Evolutionary conservation across 2,329 filamentous ascomycete species (phyloP).

Genomic region (Teratosphaeria nubilosa): DNA sequence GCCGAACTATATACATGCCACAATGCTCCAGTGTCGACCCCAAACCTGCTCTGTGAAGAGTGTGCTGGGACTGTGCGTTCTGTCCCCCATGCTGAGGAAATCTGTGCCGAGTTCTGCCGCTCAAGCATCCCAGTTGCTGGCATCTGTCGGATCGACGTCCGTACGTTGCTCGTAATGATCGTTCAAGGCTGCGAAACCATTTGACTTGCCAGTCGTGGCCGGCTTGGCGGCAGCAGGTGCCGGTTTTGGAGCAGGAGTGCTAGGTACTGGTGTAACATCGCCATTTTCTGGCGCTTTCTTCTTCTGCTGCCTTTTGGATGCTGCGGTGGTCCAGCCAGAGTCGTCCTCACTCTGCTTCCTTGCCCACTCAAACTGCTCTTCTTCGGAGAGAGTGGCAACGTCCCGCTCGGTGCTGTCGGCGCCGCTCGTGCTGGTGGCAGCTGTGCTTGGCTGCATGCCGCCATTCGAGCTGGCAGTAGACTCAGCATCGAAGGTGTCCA

Average conservation of each 20-base stretch:
- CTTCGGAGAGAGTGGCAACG: conserved; percentile 46
- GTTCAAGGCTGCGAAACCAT: conserved; percentile 15
- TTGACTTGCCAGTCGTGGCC: conserved; percentile 10
- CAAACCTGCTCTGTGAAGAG: neutral
- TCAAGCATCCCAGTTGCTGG: conserved; percentile 18
- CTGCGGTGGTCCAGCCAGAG: conserved; percentile 51
- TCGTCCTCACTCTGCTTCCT: conserved; percentile 39
- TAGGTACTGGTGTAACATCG: conserved; percentile 1
- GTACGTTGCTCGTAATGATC: conserved; percentile 13
- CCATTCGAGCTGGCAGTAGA: conserved; percentile 32
- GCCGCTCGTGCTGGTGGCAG: conserved; percentile 27
- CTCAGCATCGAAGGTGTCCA: conserved; percentile 42
- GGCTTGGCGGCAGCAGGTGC: conserved; percentile 8
- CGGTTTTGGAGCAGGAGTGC: conserved; percentile 4
- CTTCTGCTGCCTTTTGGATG: conserved; percentile 44
- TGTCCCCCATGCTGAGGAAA: neutral
- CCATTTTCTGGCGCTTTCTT: conserved; percentile 28
- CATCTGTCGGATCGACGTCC: conserved; percentile 14
- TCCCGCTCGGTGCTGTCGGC: conserved; percentile 22
- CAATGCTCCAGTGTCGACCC: too few relatives aligned
- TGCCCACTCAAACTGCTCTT: conserved; percentile 48
- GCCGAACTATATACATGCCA: neutral
- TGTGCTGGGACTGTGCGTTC: neutral
- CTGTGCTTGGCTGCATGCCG: conserved; percentile 24
- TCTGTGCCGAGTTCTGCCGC: neutral